Conservation (phyloP, 139 green algal genomes). For the Chlamydomonas eustigma region DNA sequence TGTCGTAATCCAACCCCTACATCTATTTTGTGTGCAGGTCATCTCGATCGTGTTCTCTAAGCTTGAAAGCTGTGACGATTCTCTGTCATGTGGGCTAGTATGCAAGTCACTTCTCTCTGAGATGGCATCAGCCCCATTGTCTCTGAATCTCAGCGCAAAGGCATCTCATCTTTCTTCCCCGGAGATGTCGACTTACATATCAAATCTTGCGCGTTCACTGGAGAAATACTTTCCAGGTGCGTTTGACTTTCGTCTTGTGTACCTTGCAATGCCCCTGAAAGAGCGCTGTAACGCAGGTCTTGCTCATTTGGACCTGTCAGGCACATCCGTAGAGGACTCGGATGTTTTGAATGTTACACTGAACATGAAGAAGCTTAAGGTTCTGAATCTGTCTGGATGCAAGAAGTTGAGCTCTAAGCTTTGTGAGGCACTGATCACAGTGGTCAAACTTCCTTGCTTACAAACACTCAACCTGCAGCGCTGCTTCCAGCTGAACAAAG, state of each 20-base stretch:
- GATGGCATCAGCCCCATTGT: neutral
- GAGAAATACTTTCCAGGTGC: constrained; percentile 35
- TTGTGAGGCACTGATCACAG: neutral
- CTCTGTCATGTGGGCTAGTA: neutral
- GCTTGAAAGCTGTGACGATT: neutral
- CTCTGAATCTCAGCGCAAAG: neutral
- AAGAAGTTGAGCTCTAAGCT: constrained; percentile 48
- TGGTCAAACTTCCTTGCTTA: constrained; percentile 3
- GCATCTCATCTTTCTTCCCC: neutral
- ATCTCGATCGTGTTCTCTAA: neutral
- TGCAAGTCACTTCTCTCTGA: constrained; percentile 3
- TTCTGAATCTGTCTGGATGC: constrained; percentile 46
- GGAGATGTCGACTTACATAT: neutral
- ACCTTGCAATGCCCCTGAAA: neutral
- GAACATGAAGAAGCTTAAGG: constrained; percentile 25
- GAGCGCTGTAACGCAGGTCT: constrained; percentile 38
- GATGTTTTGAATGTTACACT: constrained; percentile 24
- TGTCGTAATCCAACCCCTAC: too few relatives aligned
- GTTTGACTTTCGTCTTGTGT: neutral
- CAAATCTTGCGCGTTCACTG: constrained; percentile 4
- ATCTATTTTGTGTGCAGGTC: constrained; percentile 8
- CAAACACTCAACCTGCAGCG: constrained; percentile 50
- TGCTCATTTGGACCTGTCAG: constrained; percentile 35
- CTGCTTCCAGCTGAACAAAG: constrained; percentile 59
- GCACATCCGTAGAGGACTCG: constrained; percentile 37